Evolutionary conservation across 1,139 yeast genomes (phyloP).

Genomic region (Debaryomyces fabryi): DNA sequence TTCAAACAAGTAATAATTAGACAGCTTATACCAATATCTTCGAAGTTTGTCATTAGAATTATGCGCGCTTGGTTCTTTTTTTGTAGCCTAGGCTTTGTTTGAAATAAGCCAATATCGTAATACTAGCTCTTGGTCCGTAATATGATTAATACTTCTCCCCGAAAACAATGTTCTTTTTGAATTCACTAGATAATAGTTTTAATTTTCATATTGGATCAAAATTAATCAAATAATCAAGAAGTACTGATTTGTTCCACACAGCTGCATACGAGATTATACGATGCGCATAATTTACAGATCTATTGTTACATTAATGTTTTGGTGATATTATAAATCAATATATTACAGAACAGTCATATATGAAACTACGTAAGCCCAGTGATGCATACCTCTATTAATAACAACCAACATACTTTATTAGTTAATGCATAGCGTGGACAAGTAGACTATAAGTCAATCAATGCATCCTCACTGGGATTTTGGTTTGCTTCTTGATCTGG

Average conservation of each 20-base stretch:
- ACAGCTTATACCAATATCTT: not conserved
- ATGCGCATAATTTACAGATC: not conserved
- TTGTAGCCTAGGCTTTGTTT: not conserved
- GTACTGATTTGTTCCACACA: not conserved
- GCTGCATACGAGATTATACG: conserved; percentile 2
- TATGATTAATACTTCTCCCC: not conserved
- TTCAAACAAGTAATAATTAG: not conserved
- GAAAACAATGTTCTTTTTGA: not conserved
- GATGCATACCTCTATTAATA: not conserved
- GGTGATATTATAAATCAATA: not conserved
- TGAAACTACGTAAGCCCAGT: not conserved
- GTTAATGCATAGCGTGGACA: not conserved
- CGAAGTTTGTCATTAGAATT: not conserved
- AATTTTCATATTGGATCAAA: no score
- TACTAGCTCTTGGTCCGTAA: not conserved
- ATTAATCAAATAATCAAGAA: not conserved
- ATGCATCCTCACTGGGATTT: not conserved
- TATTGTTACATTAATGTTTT: not conserved
- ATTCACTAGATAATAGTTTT: no score
- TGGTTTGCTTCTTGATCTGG: not conserved
- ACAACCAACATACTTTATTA: not conserved
- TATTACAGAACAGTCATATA: not conserved
- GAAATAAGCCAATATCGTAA: not conserved
- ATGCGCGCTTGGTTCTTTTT: not conserved
- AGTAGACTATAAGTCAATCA: not conserved